phyloP scores from a whole-genome alignment of 2,329 filamentous ascomycete genomes.

The Xylariaceae sp. region DNA sequence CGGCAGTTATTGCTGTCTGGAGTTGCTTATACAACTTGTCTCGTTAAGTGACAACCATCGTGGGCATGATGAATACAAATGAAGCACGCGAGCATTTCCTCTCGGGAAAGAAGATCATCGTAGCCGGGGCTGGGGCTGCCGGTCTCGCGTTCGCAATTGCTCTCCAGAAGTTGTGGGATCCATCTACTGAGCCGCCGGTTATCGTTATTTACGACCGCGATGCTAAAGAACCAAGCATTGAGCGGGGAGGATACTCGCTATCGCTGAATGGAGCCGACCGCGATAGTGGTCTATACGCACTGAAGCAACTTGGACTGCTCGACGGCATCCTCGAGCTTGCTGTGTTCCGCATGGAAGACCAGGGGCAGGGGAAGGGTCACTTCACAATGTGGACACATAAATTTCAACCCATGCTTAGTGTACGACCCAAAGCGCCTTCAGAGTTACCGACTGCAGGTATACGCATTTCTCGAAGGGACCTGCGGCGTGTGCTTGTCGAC shows the following conservation, averaged over 20 bases:
- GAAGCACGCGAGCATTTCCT: conserved; percentile 13
- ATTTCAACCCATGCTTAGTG: conserved; percentile 45
- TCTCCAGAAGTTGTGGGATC: conserved; percentile 49
- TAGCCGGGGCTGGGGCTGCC: conserved; percentile 53
- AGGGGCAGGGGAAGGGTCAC: conserved; percentile 29
- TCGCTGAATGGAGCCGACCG: conserved; percentile 47
- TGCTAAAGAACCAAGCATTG: conserved; percentile 36
- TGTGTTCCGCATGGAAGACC: conserved; percentile 41
- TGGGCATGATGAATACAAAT: not conserved
- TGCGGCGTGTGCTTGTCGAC: conserved; percentile 46
- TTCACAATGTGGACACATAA: conserved; percentile 51
- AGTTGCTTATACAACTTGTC: too few relatives aligned
- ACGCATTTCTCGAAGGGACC: conserved; percentile 46
- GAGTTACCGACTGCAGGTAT: conserved; percentile 47
- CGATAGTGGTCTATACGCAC: conserved; percentile 46
- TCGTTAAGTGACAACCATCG: not conserved
- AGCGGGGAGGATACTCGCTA: conserved; percentile 49
- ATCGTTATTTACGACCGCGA: conserved; percentile 53
- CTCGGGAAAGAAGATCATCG: conserved; percentile 50
- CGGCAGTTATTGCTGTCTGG: too few relatives aligned
- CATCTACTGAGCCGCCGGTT: conserved; percentile 39
- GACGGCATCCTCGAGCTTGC: conserved; percentile 42
- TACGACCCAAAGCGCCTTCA: conserved; percentile 40
- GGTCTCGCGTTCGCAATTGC: conserved; percentile 51
- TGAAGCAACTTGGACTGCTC: conserved; percentile 49